Evolutionary conservation across 2,329 filamentous ascomycete genomes (phyloP).

Genomic region (Curvularia hawaiiensis): DNA sequence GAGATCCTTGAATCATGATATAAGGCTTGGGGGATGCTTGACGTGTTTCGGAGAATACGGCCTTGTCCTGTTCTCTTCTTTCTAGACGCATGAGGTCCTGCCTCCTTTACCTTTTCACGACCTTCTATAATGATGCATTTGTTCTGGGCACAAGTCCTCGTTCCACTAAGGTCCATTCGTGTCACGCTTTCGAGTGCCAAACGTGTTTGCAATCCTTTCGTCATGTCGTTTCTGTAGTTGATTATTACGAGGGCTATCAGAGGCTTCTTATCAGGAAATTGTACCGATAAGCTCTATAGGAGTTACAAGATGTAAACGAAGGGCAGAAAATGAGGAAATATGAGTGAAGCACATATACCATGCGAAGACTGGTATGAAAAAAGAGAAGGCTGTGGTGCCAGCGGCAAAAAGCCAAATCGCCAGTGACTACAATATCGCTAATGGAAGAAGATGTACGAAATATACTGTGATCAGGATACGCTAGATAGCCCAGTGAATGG

Average conservation of each 20-base stretch:
- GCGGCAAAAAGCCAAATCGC: conserved; percentile 4
- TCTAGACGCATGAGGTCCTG: neutral
- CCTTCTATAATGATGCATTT: conserved; percentile 1
- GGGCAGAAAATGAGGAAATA: neutral
- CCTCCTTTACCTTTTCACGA: neutral
- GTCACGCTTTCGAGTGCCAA: neutral
- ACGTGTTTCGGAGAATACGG: neutral
- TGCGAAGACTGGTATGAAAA: neutral
- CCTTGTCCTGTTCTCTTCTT: neutral
- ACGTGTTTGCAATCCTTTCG: neutral
- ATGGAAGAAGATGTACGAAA: conserved; percentile 3
- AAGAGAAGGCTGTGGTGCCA: neutral
- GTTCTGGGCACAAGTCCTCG: neutral
- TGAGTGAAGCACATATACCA: neutral
- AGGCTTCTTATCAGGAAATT: neutral
- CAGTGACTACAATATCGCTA: conserved; percentile 13
- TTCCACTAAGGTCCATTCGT: neutral
- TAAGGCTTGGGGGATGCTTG: neutral
- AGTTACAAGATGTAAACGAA: neutral
- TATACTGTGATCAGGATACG: neutral
- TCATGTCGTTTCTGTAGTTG: conserved; percentile 3
- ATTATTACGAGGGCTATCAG: conserved; percentile 5
- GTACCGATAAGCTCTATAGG: neutral
- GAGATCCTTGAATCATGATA: neutral
- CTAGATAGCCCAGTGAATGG: neutral